A percentile compares a stretch with the other conserved stretches of the same genome.
These are phyloP conservation scores for Sherardia arvensis DNA, from an alignment of 257 asterid genomes.

Conservation along the genomic window DNA sequence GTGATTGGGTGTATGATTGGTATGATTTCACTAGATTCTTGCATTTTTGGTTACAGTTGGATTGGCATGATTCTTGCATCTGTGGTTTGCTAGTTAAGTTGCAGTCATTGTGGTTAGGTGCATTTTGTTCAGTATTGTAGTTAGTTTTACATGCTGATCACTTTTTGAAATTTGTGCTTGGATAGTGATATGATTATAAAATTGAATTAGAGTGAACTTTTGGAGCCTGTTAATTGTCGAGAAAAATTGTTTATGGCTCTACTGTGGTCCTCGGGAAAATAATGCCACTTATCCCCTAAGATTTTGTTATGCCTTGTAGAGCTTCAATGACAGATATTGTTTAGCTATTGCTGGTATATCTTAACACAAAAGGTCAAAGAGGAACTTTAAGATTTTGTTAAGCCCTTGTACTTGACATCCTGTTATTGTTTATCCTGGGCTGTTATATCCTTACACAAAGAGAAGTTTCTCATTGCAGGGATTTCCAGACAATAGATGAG, in stretches of 20 bases:
- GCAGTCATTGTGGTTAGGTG: neutral
- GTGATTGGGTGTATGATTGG: constrained; percentile 82
- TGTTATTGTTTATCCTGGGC: neutral
- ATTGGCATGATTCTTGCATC: constrained; percentile 38
- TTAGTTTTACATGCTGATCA: neutral
- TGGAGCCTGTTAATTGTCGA: neutral
- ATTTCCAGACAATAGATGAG: constrained; percentile 68
- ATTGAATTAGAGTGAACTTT: neutral
- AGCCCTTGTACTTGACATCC: too few species aligned
- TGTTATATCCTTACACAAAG: neutral
- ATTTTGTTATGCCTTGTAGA: neutral
- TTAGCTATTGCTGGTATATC: neutral
- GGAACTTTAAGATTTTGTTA: too few species aligned
- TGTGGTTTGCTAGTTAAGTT: neutral
- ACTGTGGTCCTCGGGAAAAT: neutral
- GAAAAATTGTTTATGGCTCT: neutral
- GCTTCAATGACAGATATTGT: neutral
- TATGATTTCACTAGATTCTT: constrained; percentile 14
- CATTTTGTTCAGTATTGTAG: neutral
- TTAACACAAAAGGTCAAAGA: too few species aligned
- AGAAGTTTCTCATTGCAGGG: constrained; percentile 40
- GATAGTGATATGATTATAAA: neutral
- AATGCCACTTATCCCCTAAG: neutral
- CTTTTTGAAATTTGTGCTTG: neutral
- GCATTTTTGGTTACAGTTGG: constrained; percentile 23